Base-by-base conservation (phyloP, 495 filamentous ascomycete genomes). In the Penicillium pulvis region DNA sequence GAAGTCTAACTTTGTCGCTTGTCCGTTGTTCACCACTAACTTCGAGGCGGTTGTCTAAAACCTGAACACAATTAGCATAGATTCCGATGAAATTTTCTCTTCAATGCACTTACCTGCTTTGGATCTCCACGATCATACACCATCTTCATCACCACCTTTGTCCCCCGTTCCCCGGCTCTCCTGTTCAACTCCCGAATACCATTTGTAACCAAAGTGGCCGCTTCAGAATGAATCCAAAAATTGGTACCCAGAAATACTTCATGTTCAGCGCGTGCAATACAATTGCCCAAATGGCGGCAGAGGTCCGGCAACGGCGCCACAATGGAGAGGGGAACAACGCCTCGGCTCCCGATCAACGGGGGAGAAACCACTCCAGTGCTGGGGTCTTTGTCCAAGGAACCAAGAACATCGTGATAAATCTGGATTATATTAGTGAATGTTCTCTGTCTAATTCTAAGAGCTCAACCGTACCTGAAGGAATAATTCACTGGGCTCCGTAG, bases 211-310 rank as follows among this genome's bases (percentile, higher is more conserved):
- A 87, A 79, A 19, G 75, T 83, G 31, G 85, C 85, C 1, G 88
- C 87, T 16, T 85, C 81, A 2, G 87, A 86, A 51, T 85, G 72
- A 55, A 85, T 79, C 90, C 89, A 93, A 70, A 83, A 91, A 60
- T 89, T 90, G 0, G 90, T 93, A 0, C 84, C 87, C 8, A 93
- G 70, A 53, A 86, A 85, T 1, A 93, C 83, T 66, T 93, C 90
- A 45, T 78, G 81, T 66, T 90, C 77, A 1, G 89, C 89, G 1
- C 88, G 80, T 16, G 79, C 87, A 51, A 93, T 91, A 19, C 88
- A 79, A 64, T 92, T 92, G 14, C 86, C 83, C 75, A 89, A 86
- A 72, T 92, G 88, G 6, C 87, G 80, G 53, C 80, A 81, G 46
- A 91, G 85, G 63, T 93, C 90, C 4, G 85, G 83, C 11, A 92